Conservation (phyloP, 1,139 yeast species). For the Yamadazyma dushanensis region DNA sequence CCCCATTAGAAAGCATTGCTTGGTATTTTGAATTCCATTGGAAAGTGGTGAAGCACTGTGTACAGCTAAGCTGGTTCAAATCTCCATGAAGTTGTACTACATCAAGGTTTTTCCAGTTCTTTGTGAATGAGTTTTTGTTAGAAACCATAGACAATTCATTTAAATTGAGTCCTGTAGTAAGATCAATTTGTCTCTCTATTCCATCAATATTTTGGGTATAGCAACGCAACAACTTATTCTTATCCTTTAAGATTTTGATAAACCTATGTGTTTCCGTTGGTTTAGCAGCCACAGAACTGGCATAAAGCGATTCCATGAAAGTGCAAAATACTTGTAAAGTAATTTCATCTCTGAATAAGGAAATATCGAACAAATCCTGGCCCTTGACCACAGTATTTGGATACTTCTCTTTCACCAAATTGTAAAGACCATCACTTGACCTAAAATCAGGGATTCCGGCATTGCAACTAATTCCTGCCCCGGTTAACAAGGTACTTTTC, state of each 20-base stretch:
- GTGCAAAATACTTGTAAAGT: conserved; percentile 73
- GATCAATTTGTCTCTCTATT: conserved; percentile 35
- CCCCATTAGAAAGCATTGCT: conserved; percentile 47
- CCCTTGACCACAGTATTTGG: conserved; percentile 71
- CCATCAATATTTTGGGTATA: conserved; percentile 79
- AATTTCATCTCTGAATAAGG: conserved; percentile 67
- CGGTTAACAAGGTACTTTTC: conserved; percentile 68
- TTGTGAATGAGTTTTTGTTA: conserved; percentile 24
- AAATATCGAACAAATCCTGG: conserved; percentile 85
- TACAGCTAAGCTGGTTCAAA: conserved; percentile 71
- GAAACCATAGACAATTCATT: conserved; percentile 24
- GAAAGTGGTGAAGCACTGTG: conserved; percentile 58
- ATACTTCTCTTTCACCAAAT: conserved; percentile 62
- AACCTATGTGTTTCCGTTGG: conserved; percentile 87
- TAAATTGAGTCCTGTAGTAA: conserved; percentile 44
- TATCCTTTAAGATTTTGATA: conserved; percentile 62
- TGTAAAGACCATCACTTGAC: conserved; percentile 79
- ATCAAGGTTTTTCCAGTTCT: conserved; percentile 62
- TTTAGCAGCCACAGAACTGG: conserved; percentile 59
- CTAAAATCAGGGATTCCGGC: conserved; percentile 97
- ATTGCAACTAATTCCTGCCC: conserved; percentile 94
- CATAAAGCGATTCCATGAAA: conserved; percentile 73
- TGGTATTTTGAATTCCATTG: conserved; percentile 62
- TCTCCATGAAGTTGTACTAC: conserved; percentile 93
- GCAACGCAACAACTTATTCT: conserved; percentile 73